Evolutionary conservation across 306 rosid genomes (phyloP), one percentile per base, ranked within the genome.

Genomic region (Delonix regia): DNA sequence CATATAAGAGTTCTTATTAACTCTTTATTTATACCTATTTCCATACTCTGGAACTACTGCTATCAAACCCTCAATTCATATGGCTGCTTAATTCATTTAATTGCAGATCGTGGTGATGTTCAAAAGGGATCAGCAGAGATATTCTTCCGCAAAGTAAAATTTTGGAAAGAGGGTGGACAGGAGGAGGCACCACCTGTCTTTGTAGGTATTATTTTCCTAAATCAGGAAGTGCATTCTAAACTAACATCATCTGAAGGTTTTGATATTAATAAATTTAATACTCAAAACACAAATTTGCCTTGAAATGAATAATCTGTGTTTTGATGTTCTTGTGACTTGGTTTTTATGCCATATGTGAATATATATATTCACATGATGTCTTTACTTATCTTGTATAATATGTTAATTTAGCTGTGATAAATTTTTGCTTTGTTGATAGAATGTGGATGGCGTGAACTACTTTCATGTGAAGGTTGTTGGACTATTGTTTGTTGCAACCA

Each of bases 131-230:
- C 90, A 45, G 88, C 94, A 0, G 97, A 92, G 89, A 87, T 92
- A 87, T 90, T 90, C 85, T 92, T 92, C 78, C 87, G 97, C 61
- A 92, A 90, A 83, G 97, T 92, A 42, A 92, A 90, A 80, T 92
- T 92, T 78, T 92, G 97, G 97, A 90, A 87, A 77, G 96, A 92
- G 39, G 97, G 88, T 12, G 97, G 87, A 49, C 84, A 89, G 84
- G 92, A 87, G 82, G 97, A 92, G 77, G 97, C 97, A 74, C 97
- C 97, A 47, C 97, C 97, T 92, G 89, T 92, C 93, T 92, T 92
- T 92, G 97, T 92, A 90, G 97, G 97, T 92, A 90, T 92, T 90
- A 92, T 87, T 84, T 86, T 87, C 83, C 88, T 75, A 83, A 86
- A 84, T 84, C 79, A 69, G 81, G 87, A 78, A 78, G 70, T 82